Evolutionary conservation across 345 rosid genomes (phyloP).

Genomic region (Odontarrhena argentea): DNA sequence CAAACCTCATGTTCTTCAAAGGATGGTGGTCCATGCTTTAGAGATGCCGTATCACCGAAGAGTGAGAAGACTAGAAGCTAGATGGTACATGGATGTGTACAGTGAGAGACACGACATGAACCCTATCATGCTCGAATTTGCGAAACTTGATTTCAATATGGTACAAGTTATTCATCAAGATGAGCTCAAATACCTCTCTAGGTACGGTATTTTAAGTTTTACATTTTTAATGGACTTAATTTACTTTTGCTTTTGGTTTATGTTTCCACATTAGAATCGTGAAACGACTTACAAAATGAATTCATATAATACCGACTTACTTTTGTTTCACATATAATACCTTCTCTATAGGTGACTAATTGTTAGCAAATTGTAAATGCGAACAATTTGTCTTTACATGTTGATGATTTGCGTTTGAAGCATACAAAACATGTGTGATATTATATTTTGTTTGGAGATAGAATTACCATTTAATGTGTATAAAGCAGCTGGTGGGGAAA

Average conservation of each 20-base stretch:
- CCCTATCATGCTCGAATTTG: slow-evolving; percentile 40
- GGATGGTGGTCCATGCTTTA: slow-evolving; percentile 41
- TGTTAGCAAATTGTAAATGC: neutral
- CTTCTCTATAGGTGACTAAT: too few relatives aligned
- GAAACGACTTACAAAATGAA: too few relatives aligned
- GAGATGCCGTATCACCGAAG: slow-evolving; percentile 47
- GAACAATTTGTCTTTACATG: neutral
- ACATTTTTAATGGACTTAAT: neutral
- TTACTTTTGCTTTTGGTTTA: neutral
- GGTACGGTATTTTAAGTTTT: slow-evolving; percentile 25
- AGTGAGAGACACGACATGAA: slow-evolving; percentile 27
- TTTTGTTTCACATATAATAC: too few relatives aligned
- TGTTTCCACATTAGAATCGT: neutral
- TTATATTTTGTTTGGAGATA: neutral
- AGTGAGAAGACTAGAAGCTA: slow-evolving; percentile 42
- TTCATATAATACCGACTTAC: too few relatives aligned
- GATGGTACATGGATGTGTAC: slow-evolving; percentile 44
- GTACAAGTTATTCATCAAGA: slow-evolving; percentile 44
- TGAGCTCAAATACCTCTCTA: slow-evolving; percentile 41
- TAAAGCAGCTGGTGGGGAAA: slow-evolving; percentile 48
- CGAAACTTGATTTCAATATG: slow-evolving; percentile 43
- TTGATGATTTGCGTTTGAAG: neutral
- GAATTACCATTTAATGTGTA: neutral
- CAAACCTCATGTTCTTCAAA: slow-evolving; percentile 25
- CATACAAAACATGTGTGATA: neutral